Evolutionary conservation across 257 asterid genomes (phyloP), one percentile per base, ranked within the genome.

Genomic region (Plectranthus barbatus): DNA sequence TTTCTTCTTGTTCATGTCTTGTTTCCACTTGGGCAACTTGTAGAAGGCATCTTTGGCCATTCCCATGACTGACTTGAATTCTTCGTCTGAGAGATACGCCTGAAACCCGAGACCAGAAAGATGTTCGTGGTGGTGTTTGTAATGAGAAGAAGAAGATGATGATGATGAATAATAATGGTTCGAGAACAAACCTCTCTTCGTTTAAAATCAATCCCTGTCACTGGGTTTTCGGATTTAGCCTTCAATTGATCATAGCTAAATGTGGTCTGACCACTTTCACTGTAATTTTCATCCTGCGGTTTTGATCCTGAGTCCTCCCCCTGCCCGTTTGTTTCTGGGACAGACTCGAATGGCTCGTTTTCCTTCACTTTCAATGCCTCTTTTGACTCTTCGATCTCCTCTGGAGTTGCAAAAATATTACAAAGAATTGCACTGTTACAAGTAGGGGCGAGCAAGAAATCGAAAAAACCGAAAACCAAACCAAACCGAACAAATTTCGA

Each of bases 81-180:
- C 99, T 67, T 84, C 95, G 13, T 84, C 90, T 24, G 91, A 80
- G 48, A 92, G 99, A 77, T 92, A 89, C 34, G 95, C 95, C 99
- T 92, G 85, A 49, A 72, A 69, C 62, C 24, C 24, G 45, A 60
- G 20, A 61, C 45, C 23, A 67, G 45, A 41, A 49, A 24, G 60
- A 21, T 9, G 7, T 36, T 20, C 23, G 17, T 50, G 58, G 37
- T 17, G 24, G n/a, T n/a, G n/a, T n/a, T 18, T 46, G 40, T 45
- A 20, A 48, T 33, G 9, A 4, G 20, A 64, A 23, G 60, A 6
- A 48, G 69, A 11, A 24, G 23, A 44, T 55, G n/a, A n/a, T n/a
- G n/a, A n/a, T n/a, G n/a, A n/a, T n/a, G n/a, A n/a, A n/a, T n/a
- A 26, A 26, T 39, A 45, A 42, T 1, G 24, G 12, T 45, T 14